These are phyloP conservation scores for Aspergillus incahuasiensis DNA, from an alignment of 495 filamentous ascomycete genomes.

Conservation along the genomic window DNA sequence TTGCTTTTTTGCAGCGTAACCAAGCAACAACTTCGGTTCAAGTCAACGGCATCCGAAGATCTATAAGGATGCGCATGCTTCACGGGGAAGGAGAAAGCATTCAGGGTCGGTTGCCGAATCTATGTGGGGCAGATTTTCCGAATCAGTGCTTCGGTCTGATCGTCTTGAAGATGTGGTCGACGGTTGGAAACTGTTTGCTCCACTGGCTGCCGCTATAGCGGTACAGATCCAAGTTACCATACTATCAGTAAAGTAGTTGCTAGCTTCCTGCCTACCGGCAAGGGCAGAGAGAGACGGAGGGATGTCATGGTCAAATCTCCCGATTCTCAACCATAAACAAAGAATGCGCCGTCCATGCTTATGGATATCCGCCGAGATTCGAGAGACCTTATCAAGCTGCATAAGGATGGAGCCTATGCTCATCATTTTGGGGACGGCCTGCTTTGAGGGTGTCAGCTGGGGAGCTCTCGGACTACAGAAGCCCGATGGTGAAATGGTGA, in stretches of 20 bases:
- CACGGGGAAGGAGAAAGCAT: constrained; percentile 3
- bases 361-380: neutral
- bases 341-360: neutral
- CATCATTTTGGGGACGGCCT: constrained; percentile 9
- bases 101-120: constrained; percentile 16
- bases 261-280: too few species aligned
- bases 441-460: constrained; percentile 20
- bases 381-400: neutral
- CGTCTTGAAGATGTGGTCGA: constrained; percentile 2
- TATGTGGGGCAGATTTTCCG: constrained; percentile 7
- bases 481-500: constrained; percentile 28
- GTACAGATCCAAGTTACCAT: constrained; percentile 4
- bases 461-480: constrained; percentile 35
- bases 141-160: constrained; percentile 15
- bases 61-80: constrained; percentile 1
- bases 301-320: neutral
- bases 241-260: neutral
- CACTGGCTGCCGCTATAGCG: constrained; percentile 3
- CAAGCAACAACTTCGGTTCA: neutral
- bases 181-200: neutral
- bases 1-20: neutral
- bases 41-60: neutral
- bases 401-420: neutral
- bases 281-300: neutral
- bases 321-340: neutral